These are phyloP conservation scores for Aphanomyces invadans DNA, from an alignment of 352 stramenopile genomes.

Conservation along the genomic window DNA sequence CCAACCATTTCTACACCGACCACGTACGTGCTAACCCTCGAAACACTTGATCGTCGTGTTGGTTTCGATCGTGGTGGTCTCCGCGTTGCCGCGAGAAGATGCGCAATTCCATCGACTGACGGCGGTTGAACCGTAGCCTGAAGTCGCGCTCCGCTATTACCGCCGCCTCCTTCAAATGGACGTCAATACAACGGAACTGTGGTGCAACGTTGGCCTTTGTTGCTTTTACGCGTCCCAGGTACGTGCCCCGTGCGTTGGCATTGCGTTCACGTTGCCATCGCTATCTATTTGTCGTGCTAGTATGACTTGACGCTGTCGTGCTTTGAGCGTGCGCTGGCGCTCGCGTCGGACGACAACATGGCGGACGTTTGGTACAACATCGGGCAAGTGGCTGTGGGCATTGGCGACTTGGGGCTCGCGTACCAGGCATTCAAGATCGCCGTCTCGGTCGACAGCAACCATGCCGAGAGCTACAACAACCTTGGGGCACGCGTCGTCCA, in stretches of 20 bases:
- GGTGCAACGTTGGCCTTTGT: slow-evolving; percentile 92
- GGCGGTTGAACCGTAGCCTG: too few species aligned
- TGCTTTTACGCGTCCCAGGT: slow-evolving; percentile 86
- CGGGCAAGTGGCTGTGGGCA: slow-evolving; percentile 87
- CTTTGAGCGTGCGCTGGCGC: slow-evolving; percentile 84
- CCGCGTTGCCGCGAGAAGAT: too few species aligned
- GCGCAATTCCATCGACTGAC: too few species aligned
- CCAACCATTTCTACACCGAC: slow-evolving; percentile 92
- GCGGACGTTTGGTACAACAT: slow-evolving; percentile 94
- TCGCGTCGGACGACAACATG: slow-evolving; percentile 85
- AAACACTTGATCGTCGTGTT: slow-evolving; percentile 13
- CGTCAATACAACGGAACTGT: slow-evolving; percentile 86
- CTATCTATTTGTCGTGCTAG: too few species aligned
- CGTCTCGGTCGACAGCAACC: slow-evolving; percentile 84
- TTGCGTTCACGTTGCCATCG: too few species aligned
- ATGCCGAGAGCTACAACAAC: slow-evolving; percentile 90
- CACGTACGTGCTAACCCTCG: slow-evolving; percentile 29
- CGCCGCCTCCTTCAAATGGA: slow-evolving; percentile 90
- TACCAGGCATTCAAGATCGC: slow-evolving; percentile 93
- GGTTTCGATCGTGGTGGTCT: neutral
- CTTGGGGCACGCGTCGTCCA: slow-evolving; percentile 38
- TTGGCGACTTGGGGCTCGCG: slow-evolving; percentile 87
- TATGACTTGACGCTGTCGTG: slow-evolving; percentile 93
- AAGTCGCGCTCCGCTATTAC: slow-evolving; percentile 90
- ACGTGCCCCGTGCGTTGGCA: too few species aligned